Evolutionary conservation across 192 early-diverging fungal genomes (phyloP).

Genomic region (Umbelopsis sp.): DNA sequence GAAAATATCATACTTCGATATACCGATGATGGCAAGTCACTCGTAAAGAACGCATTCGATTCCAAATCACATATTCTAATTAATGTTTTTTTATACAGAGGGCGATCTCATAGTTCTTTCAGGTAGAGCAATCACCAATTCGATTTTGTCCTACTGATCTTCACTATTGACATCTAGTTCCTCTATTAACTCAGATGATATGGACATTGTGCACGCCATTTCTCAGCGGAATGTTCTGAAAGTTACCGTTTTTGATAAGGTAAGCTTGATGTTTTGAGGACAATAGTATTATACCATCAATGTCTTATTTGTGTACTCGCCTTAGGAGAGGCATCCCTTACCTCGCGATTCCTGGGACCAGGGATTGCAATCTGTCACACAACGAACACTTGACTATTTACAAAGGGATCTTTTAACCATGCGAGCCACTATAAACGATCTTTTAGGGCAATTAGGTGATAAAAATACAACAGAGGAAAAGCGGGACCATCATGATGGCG

Average conservation of each 20-base stretch:
- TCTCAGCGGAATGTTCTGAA: slow-evolving; percentile 47
- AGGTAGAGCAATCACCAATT: slow-evolving; percentile 20
- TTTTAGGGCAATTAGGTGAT: not conserved
- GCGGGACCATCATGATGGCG: not conserved
- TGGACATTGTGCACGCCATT: slow-evolving; percentile 51
- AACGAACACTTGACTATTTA: slow-evolving; percentile 22
- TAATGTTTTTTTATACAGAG: slow-evolving; percentile 33
- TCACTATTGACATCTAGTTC: too few relatives aligned
- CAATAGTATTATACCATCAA: not conserved
- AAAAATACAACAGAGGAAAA: not conserved
- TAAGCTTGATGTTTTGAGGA: not conserved
- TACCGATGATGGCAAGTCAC: slow-evolving; percentile 44
- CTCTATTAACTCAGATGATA: slow-evolving; percentile 36
- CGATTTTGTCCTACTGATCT: not conserved
- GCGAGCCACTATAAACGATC: not conserved
- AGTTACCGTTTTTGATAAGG: slow-evolving; percentile 45
- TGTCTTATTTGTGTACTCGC: not conserved
- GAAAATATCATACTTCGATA: slow-evolving; percentile 50
- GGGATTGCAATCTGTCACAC: slow-evolving; percentile 17
- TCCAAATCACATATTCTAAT: not conserved
- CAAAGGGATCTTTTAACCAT: slow-evolving; percentile 18
- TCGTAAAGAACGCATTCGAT: slow-evolving; percentile 21
- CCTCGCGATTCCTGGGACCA: slow-evolving; percentile 9
- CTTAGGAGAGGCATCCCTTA: not conserved
- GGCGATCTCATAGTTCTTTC: slow-evolving; percentile 51